Conservation (phyloP, 192 early-diverging fungal species). For the Cetraspora pellucida region DNA sequence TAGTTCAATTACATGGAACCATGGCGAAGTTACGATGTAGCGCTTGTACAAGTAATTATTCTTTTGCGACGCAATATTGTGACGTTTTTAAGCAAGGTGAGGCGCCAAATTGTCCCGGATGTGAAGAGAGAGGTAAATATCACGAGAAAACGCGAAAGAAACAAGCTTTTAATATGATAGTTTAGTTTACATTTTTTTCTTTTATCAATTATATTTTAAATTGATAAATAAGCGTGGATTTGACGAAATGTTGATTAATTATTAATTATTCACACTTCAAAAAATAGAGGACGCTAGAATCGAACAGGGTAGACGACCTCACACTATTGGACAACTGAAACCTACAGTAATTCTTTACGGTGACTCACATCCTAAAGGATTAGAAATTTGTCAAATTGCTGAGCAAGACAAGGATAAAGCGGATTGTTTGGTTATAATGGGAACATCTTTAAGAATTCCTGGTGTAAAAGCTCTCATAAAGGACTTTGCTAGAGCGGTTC, state of each 20-base stretch:
- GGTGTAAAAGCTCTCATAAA: constrained; percentile 79
- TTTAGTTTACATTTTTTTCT: neutral
- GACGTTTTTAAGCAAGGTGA: constrained; percentile 70
- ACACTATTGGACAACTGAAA: constrained; percentile 76
- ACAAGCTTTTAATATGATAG: no score
- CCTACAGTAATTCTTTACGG: constrained; percentile 97
- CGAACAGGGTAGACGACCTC: constrained; percentile 74
- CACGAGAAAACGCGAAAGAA: no score
- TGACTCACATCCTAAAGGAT: constrained; percentile 80
- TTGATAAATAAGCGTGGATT: neutral
- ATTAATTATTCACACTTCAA: neutral
- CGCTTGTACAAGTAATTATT: constrained; percentile 71
- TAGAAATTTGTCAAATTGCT: constrained; percentile 64
- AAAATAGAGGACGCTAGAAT: constrained; percentile 48
- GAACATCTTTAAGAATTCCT: constrained; percentile 83
- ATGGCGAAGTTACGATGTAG: constrained; percentile 87
- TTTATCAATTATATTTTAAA: neutral
- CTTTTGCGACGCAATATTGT: constrained; percentile 62
- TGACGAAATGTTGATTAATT: no score
- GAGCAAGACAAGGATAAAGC: constrained; percentile 60
- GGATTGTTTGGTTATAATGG: constrained; percentile 85
- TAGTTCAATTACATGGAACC: constrained; percentile 93
- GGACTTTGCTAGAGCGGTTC: constrained; percentile 64
- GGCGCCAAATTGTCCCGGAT: constrained; percentile 69
- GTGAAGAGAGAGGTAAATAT: constrained; percentile 14